Conservation (phyloP, 257 asterid genomes). For the Przewalskia tangutica region DNA sequence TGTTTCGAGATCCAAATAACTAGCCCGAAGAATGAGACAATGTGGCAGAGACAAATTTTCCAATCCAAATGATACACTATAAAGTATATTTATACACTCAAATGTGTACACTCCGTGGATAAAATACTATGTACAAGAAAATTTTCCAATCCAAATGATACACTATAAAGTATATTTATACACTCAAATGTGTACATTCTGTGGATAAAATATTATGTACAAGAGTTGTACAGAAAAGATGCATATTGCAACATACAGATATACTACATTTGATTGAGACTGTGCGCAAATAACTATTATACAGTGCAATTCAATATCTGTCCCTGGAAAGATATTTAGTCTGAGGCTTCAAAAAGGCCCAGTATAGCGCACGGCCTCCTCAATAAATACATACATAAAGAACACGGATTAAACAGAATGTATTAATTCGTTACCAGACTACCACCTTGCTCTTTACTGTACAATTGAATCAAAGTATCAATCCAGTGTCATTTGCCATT, state of each 20-base stretch:
- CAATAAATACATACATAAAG: neutral
- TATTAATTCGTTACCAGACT: neutral
- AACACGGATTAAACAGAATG: neutral
- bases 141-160: neutral
- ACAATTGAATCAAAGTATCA: conserved; percentile 21
- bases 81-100: neutral
- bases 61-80: neutral
- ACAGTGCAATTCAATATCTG: neutral
- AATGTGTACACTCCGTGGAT: neutral
- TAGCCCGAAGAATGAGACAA: neutral
- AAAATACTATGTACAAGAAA: neutral
- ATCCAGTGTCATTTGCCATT: conserved; percentile 35
- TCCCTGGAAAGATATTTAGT: neutral
- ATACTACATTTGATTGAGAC: neutral
- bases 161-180: neutral
- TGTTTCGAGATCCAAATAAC: neutral
- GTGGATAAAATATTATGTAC: neutral
- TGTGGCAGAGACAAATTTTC: neutral
- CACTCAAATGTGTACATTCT: neutral
- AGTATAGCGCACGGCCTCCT: neutral
- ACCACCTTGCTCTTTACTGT: conserved; percentile 15
- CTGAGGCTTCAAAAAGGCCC: neutral
- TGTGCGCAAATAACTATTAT: neutral
- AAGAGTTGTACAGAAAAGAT: neutral
- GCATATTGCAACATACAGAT: neutral